Base-by-base conservation (phyloP, 2,329 filamentous ascomycete species). In the Sclerotinia nivalis region DNA sequence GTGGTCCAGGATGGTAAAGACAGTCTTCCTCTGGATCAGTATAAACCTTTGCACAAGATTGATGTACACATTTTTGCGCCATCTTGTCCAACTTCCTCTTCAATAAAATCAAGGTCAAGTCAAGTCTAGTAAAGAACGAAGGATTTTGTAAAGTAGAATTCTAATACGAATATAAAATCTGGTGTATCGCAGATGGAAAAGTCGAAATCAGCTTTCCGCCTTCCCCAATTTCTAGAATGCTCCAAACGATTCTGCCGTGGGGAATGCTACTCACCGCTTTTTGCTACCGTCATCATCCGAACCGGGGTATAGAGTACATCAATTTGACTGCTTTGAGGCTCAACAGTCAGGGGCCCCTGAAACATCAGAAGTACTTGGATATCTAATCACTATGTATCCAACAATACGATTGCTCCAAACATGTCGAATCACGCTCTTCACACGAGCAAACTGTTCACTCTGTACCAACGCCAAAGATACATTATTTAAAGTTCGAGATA, bases 21-120 rank as follows among this genome's bases (percentile, higher is more conserved):
- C 96, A 99, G 75, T 89, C 86, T 80, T 97, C 95, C 55, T 93
- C 88, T 13, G 89, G 82, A 80, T 97, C 91, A 62, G 89, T 89
- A 81, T 93, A 98, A 73, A 85, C 81, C 85, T 97, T 98, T 77
- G 91, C 93, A 82, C 96, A 99, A 80, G 94, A 93, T 82, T 97
- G 94, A 84, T 97, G 96, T 70, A 97, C 93, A 81, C 96, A 99
- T 84, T 97, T 98, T 77, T 89, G 87, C 70, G 90, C 73, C 77
- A 78, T 78, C 20, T 70, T 75, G 71, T 28, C 49, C 28, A 45
- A 55, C 5, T 40, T 22, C 18, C 25, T 43, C 13, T 31, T 25
- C 3, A 20, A 25, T 45, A 20, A 6, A 31, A n/a, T 12, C 15
- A 25, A 2, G 56, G 12, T 43, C 52, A 10, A 58, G 22, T 2